Base-by-base conservation (phyloP, 2,329 filamentous ascomycete genomes). In the Venturia asperata region DNA sequence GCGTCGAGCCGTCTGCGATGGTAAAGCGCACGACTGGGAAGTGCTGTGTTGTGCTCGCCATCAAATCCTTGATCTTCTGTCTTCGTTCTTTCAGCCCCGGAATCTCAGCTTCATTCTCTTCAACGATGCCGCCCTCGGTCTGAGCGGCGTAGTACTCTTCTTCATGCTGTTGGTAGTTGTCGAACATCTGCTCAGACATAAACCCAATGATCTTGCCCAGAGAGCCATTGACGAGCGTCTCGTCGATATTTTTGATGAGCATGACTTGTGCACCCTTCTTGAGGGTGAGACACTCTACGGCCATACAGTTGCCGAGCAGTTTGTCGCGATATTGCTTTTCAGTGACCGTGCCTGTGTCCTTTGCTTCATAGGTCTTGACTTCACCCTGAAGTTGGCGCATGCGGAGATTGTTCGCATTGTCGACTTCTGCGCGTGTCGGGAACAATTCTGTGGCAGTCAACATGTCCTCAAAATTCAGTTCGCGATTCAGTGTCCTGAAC, bases 161-260 rank as follows among this genome's bases (percentile, higher is more conserved):
- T 68, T 87, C 85, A 68, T 87, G 80, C 27, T 81, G 77, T 37
- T 80, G 78, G 71, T 85, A 86, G 55, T 80, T 74, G 63, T 83
- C 83, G 68, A 87, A 89, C 37, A 80, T 83, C 55, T 79, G 78
- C 69, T 88, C 85, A 63, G 82, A 85, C 87, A 92, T 92, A 75
- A 96, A 96, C 6, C 83, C 85, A 15, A 88, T 82, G 5, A 99
- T 89, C 67, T 89, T 92, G 30, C 94, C 94, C 11, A 99, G 81
- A 0, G 93, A 96, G 5, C 94, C 94, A 72, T 99, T 99, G 70
- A 97, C 94, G 0, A 99, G 82, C 0, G 85, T 87, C 47, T 96
- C 91, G 72, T 99, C 94, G 78, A 97, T 88, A 71, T 99, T 99
- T 76, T 99, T 99, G 81, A 99, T 97, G n/a, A 99, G 81, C 94